These are phyloP conservation scores for Fusarium temperatum DNA, from an alignment of 2,329 filamentous ascomycete genomes.

Conservation along the genomic window DNA sequence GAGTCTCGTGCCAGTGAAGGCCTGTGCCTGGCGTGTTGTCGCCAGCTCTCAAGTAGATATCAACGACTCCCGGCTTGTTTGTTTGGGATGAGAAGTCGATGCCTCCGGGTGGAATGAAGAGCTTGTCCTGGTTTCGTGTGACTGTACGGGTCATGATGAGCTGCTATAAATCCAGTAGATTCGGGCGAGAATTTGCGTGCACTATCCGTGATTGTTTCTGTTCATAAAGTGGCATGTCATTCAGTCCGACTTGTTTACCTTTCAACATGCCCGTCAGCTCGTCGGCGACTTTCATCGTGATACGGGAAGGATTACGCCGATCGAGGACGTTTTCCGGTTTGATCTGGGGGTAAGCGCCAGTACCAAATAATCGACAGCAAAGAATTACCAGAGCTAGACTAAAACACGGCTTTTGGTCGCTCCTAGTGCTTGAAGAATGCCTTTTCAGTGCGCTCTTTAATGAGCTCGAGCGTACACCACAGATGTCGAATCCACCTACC, in stretches of 20 bases:
- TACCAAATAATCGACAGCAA: neutral
- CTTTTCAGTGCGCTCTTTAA: neutral
- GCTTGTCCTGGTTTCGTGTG: constrained; percentile 10
- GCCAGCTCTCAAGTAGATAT: constrained; percentile 12
- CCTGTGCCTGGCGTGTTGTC: constrained; percentile 17
- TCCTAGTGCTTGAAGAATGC: neutral
- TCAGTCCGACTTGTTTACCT: too few relatives aligned
- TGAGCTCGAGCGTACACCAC: too few relatives aligned
- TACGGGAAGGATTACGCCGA: neutral
- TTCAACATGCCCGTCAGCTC: neutral
- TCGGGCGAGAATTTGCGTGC: too few relatives aligned
- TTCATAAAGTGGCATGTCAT: fast-evolving
- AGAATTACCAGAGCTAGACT: fast-evolving
- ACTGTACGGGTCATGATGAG: constrained; percentile 5
- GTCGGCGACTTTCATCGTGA: neutral
- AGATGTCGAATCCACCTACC: neutral
- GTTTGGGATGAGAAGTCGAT: constrained; percentile 3
- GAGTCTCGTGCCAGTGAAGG: constrained; percentile 32
- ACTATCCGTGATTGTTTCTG: too few relatives aligned
- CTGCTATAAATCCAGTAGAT: too few relatives aligned
- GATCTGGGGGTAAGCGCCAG: neutral
- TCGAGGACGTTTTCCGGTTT: neutral
- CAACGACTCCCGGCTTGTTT: neutral
- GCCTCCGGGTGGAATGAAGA: constrained; percentile 16
- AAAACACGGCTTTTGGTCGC: neutral